These are phyloP conservation scores for Hibiscus trionum DNA, from an alignment of 345 rosid species.

Conservation along the genomic window DNA sequence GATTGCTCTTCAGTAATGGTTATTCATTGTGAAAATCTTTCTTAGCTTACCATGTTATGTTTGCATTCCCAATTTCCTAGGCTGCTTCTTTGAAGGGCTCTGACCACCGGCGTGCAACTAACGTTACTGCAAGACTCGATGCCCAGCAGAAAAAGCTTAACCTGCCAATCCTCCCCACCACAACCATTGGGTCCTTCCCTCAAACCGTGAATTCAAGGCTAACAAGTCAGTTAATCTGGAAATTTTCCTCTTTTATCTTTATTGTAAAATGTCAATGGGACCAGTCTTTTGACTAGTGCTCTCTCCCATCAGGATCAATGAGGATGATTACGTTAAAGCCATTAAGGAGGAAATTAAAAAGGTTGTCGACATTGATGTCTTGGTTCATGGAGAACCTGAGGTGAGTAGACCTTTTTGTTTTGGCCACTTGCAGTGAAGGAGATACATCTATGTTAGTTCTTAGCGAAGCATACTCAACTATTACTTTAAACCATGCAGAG, in stretches of 20 bases:
- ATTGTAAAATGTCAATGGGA: background rate
- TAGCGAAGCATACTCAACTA: background rate
- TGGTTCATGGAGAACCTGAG: slow-evolving; percentile 99
- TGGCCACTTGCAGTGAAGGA: background rate
- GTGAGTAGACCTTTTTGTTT: slow-evolving; percentile 30
- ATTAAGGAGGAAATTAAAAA: slow-evolving; percentile 89
- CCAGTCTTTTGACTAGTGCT: slow-evolving; percentile 7
- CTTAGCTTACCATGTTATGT: slow-evolving; percentile 6
- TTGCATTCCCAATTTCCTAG: slow-evolving; percentile 44
- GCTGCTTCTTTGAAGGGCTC: slow-evolving; percentile 93
- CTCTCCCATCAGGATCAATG: slow-evolving; percentile 55
- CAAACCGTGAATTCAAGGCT: slow-evolving; percentile 99
- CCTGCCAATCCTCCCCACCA: slow-evolving; percentile 92
- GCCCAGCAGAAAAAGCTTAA: slow-evolving; percentile 96
- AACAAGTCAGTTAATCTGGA: slow-evolving; percentile 56
- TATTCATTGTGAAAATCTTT: background rate
- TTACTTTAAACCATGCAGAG: slow-evolving; percentile 44
- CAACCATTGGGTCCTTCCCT: slow-evolving; percentile 97
- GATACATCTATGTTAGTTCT: background rate
- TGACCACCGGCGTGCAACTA: slow-evolving; percentile 90
- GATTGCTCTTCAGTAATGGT: background rate
- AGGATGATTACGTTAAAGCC: slow-evolving; percentile 75
- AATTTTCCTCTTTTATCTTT: slow-evolving; percentile 1
- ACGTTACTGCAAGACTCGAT: slow-evolving; percentile 85
- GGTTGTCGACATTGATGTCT: slow-evolving; percentile 93